Conservation (phyloP, 2,329 filamentous ascomycete genomes). For the Graphiopsis chlorocephala region DNA sequence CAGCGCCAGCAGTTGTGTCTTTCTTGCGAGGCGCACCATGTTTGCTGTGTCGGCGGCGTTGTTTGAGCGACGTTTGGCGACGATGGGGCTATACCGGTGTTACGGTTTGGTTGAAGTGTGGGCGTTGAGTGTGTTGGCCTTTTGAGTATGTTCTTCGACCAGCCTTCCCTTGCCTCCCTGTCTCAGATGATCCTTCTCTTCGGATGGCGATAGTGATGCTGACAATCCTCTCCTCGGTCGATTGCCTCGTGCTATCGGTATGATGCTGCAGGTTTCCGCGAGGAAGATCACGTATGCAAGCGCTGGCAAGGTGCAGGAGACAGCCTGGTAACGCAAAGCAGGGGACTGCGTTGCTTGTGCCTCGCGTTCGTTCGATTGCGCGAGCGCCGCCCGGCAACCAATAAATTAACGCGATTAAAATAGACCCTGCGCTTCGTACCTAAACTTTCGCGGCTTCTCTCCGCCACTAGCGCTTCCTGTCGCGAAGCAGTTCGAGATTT, state of each 20-base stretch:
- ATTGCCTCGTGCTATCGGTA: neutral
- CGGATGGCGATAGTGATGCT: neutral
- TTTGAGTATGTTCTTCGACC: neutral
- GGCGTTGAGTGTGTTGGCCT: neutral
- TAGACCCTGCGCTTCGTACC: neutral
- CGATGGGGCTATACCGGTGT: neutral
- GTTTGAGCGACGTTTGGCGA: conserved; percentile 2
- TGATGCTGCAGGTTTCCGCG: conserved; percentile 7
- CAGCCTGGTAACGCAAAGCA: conserved; percentile 5
- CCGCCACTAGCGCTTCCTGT: conserved; percentile 1
- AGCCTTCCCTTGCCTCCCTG: conserved; percentile 11
- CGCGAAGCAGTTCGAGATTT: neutral
- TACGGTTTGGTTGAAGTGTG: neutral
- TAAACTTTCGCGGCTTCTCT: neutral
- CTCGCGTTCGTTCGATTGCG: neutral
- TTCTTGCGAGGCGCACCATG: conserved; percentile 9
- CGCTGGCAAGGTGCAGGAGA: conserved; percentile 6
- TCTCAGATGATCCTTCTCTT: neutral
- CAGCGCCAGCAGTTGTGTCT: conserved; percentile 19
- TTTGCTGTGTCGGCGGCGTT: neutral
- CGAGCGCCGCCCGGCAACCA: neutral
- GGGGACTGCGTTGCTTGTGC: conserved; percentile 6
- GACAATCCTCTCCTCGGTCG: too few species aligned
- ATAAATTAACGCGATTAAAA: too few species aligned
- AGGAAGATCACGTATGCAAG: conserved; percentile 1